Evolutionary conservation across 345 rosid species (phyloP), one percentile per base, ranked within the genome.

Genomic region (Pelargonium nanum): DNA sequence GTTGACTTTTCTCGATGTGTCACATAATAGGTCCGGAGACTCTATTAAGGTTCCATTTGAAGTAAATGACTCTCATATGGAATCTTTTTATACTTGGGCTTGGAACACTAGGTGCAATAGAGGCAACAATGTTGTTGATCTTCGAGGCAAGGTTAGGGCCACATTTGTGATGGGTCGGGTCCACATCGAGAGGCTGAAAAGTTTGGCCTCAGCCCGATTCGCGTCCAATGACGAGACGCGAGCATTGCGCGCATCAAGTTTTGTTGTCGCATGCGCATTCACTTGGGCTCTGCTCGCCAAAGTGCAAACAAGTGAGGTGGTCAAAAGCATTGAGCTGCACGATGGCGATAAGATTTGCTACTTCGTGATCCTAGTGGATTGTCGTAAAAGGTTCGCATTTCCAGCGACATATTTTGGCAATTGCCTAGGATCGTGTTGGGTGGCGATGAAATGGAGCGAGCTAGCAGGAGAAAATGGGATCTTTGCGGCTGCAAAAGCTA

Each of bases 381-480:
- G 59, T 19, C n/a, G 30, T 1, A 56, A 56, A 4, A 32, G 59
- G 3, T 16, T 12, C 7, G 32, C 59, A 56, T 24, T 24, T 3
- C 59, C 59, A 17, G 24, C 17, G 5, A 24, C 59, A 16, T 56
- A 56, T 56, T 56, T 56, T 24, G 59, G 59, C 3, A 56, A 56
- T 7, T 24, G 32, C 30, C 19, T 56, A 56, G 8, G 19, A 13
- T 1, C 9, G 10, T 24, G 59, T 56, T 56, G 7, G 0, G 59
- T 24, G 32, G 5, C 23, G 8, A 16, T 56, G 10, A 26, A 56
- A 19, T 24, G 59, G 59, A 56, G 19, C 19, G 20, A 13, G 4
- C 6, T 56, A 10, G 1, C 10, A 0, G 59, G 59, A 24, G 19
- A 24, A 56, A 24, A 56, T 25, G 59, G 30, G 15, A 24, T 56